phyloP scores from a whole-genome alignment of 73 alveolate species.

The Paramecium sexaurelia region DNA sequence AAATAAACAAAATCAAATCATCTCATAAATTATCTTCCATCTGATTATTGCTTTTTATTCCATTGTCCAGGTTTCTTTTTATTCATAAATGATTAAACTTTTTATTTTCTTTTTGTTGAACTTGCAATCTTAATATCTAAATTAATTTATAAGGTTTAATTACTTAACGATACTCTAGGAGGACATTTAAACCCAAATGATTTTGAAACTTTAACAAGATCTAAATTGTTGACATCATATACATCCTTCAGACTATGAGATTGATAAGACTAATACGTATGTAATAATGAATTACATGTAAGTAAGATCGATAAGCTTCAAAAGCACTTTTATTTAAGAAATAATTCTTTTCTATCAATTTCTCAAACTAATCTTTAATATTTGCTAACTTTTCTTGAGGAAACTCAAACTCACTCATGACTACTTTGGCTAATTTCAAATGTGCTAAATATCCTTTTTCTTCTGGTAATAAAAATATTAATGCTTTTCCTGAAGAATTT shows the following conservation, averaged over 20 bases:
- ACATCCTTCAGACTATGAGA: slow-evolving; percentile 91
- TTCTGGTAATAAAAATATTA: slow-evolving; percentile 97
- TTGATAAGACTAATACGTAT: slow-evolving; percentile 83
- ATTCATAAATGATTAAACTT: slow-evolving; percentile 43
- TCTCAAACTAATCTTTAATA: slow-evolving; percentile 89
- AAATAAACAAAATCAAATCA: neutral
- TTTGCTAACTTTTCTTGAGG: slow-evolving; percentile 95
- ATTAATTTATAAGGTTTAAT: neutral
- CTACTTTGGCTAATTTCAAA: slow-evolving; percentile 92
- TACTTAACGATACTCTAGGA: slow-evolving; percentile 87
- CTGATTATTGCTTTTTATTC: neutral
- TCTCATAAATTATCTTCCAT: slow-evolving; percentile 41
- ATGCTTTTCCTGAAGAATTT: slow-evolving; percentile 89
- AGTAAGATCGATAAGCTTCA: slow-evolving; percentile 96
- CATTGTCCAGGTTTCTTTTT: neutral
- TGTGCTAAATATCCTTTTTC: slow-evolving; percentile 92
- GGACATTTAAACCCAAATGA: slow-evolving; percentile 94
- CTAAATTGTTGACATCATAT: slow-evolving; percentile 96
- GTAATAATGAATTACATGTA: neutral
- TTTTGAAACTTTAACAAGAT: slow-evolving; percentile 89
- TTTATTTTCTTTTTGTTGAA: slow-evolving; percentile 60
- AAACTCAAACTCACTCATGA: slow-evolving; percentile 97
- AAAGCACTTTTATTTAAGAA: slow-evolving; percentile 94
- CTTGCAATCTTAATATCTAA: slow-evolving; percentile 58
- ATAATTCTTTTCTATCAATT: slow-evolving; percentile 97